Evolutionary conservation across 805 yeast genomes (phyloP), one percentile per base, ranked within the genome.

Genomic region (Candida schatavii): DNA sequence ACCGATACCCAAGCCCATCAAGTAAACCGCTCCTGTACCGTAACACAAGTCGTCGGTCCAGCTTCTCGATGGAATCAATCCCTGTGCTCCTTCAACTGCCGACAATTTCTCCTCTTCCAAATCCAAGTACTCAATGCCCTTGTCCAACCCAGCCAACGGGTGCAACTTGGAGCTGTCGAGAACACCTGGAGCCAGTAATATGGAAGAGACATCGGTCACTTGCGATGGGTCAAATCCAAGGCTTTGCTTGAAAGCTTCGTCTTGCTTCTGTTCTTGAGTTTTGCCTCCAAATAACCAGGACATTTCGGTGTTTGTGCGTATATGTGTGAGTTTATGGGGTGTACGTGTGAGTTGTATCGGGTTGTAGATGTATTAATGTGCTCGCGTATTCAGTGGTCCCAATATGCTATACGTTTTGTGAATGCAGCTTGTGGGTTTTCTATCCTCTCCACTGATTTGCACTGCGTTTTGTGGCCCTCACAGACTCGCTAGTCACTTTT

Each of bases 1-100:
- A 66, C 99, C 99, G 34, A 80, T 46, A 27, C 95, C 95, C 50
- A 93, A 75, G 33, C 96, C 95, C 25, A 85, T 53, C 51, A 93
- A 74, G 61, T 93, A 93, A 40, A 89, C 88, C 5, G 96, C 82
- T 66, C 99, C 99, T 9, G 98, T 85, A 53, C 99, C 99, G 66
- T 93, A 93, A 77, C 97, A 89, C 50, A 93, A 75, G 69, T 93
- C 98, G 64, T 93, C 99, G 13, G 89, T 78, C 95, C 97, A 93
- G 54, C 95, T 96, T 70, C 97, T 83, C n/a, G 95, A 85, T 21
- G 99, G 97, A 48, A 93, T 77, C 45, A 91, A 62, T 44, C 97
- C 95, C 58, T 87, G 88, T 1, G 95, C 80, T 30, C 96, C 97
- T 56, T 88, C 95, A 55, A 87, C 64, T n/a, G 77, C 66, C 36